Conservation (phyloP, 306 rosid species). For the Aeschynomene evenia region DNA sequence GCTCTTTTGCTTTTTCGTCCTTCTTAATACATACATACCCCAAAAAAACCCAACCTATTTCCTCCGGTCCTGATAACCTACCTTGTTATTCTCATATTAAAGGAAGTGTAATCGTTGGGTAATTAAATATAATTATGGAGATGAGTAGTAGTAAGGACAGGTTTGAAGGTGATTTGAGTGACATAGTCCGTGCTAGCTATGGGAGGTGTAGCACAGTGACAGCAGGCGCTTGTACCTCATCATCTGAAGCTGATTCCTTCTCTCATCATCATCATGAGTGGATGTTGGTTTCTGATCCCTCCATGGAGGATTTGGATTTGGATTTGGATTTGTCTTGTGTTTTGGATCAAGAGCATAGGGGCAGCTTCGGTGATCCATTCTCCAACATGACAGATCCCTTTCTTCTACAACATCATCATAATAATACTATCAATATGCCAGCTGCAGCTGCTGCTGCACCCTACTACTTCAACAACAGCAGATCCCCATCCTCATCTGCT, state of each 20-base stretch:
- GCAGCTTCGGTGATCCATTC: constrained; percentile 74
- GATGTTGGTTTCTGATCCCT: constrained; percentile 31
- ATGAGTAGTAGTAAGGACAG: constrained; percentile 36
- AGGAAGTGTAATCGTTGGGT: constrained; percentile 28
- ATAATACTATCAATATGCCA: too few relatives aligned
- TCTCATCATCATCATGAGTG: constrained; percentile 8
- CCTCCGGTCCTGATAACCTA: too few relatives aligned
- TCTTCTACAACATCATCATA: too few relatives aligned
- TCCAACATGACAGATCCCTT: constrained; percentile 67
- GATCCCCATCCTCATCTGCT: too few relatives aligned
- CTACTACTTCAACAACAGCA: too few relatives aligned
- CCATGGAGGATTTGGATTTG: too few relatives aligned
- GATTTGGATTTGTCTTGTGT: constrained; percentile 30
- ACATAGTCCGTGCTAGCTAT: constrained; percentile 55
- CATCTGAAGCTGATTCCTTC: constrained; percentile 20
- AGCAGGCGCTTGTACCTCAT: too few relatives aligned
- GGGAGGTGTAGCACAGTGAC: constrained; percentile 31
- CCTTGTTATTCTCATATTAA: too few relatives aligned
- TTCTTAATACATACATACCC: constrained; percentile 23
- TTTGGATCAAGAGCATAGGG: constrained; percentile 18
- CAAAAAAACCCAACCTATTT: constrained; percentile 24
- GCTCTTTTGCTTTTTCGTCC: constrained; percentile 20
- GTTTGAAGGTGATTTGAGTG: constrained; percentile 75
- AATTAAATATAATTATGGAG: constrained; percentile 54
- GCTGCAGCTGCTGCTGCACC: too few relatives aligned